These are phyloP conservation scores for Alternaria panax DNA, from an alignment of 2,329 filamentous ascomycete species.

Conservation along the genomic window DNA sequence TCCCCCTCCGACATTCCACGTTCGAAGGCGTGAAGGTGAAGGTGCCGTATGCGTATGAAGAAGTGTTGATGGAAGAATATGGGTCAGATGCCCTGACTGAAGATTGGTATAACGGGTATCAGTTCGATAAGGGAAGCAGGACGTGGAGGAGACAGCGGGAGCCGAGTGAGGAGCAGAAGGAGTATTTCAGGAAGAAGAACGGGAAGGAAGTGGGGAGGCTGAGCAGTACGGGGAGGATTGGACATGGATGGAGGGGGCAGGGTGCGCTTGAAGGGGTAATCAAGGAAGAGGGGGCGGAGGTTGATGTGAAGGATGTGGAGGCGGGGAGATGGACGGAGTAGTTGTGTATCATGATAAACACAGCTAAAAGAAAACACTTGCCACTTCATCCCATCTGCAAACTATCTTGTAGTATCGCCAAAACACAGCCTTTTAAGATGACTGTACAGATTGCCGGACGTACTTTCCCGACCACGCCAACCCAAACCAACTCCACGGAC, in stretches of 20 bases:
- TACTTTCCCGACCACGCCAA: not conserved
- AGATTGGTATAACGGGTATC: slow-evolving; percentile 55
- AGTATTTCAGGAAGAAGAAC: slow-evolving; percentile 5
- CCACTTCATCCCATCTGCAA: not conserved
- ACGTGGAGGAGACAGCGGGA: slow-evolving; percentile 29
- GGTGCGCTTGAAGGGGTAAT: not conserved
- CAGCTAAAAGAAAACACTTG: not conserved
- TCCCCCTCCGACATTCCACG: slow-evolving; percentile 61
- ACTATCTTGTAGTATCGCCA: not conserved
- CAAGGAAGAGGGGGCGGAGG: not conserved
- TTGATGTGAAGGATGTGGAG: not conserved
- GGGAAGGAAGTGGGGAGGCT: slow-evolving; percentile 1
- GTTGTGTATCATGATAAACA: not conserved
- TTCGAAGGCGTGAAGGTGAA: slow-evolving; percentile 64
- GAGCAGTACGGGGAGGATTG: slow-evolving; percentile 3
- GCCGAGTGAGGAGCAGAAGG: not conserved
- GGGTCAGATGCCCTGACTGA: slow-evolving; percentile 58
- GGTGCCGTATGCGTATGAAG: slow-evolving; percentile 64
- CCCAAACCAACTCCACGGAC: no score
- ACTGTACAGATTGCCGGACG: not conserved
- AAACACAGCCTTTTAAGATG: not conserved
- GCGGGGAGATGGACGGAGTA: not conserved
- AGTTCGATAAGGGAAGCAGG: slow-evolving; percentile 46
- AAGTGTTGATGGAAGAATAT: slow-evolving; percentile 64
- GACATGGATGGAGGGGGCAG: slow-evolving; percentile 2